A percentile compares a stretch with the other conserved stretches of the same genome.
phyloP scores from a whole-genome alignment of 305 asterid species.

The Rubia peregrina region DNA sequence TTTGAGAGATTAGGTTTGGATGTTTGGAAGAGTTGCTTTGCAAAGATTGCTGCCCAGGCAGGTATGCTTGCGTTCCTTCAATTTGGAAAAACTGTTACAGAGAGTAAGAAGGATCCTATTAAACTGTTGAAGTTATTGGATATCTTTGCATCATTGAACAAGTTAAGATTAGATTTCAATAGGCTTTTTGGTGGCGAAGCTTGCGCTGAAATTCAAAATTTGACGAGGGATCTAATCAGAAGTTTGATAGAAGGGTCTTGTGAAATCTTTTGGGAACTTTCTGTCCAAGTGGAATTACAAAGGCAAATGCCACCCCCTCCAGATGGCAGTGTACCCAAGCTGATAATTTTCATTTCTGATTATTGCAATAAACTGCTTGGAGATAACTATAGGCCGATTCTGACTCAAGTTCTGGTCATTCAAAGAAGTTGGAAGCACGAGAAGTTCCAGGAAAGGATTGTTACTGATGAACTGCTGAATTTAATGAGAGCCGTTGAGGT shows the following conservation, averaged over 20 bases:
- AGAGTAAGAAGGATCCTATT: conserved; percentile 89
- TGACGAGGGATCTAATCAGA: conserved; percentile 77
- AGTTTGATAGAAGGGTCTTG: conserved; percentile 77
- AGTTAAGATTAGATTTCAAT: conserved; percentile 77
- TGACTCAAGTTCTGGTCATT: conserved; percentile 70
- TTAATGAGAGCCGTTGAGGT: conserved; percentile 57
- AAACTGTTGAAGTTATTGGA: conserved; percentile 71
- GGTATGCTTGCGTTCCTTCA: conserved; percentile 81
- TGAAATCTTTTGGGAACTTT: conserved; percentile 92
- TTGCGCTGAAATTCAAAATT: conserved; percentile 73
- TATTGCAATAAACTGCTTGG: conserved; percentile 85
- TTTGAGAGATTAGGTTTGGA: conserved; percentile 79
- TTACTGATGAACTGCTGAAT: conserved; percentile 52
- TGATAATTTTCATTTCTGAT: conserved; percentile 70
- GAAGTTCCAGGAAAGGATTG: conserved; percentile 64
- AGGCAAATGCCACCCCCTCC: conserved; percentile 73
- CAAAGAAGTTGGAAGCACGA: conserved; percentile 88
- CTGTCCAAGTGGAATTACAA: conserved; percentile 81
- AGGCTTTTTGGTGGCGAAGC: conserved; percentile 85
- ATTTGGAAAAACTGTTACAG: conserved; percentile 77
- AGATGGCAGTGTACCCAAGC: conserved; percentile 75
- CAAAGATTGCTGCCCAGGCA: conserved; percentile 76
- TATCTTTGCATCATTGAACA: conserved; percentile 71
- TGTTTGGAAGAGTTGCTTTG: conserved; percentile 85
- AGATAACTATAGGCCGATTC: conserved; percentile 64